These are phyloP conservation scores for Notholithocarpus densiflorus DNA, from an alignment of 306 rosid species.

Conservation along the genomic window DNA sequence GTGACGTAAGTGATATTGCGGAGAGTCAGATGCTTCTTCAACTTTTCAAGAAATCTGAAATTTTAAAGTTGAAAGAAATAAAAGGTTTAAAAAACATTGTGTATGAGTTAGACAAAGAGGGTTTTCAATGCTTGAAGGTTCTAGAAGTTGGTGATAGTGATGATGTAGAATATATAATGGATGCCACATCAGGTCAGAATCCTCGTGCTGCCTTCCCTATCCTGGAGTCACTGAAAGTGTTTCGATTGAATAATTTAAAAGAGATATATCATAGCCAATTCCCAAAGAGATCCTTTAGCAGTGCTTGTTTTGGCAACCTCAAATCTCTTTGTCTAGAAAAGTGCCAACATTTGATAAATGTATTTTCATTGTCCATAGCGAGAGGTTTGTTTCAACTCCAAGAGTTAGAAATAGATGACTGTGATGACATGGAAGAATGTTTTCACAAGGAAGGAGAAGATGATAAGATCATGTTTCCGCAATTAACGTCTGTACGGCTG, in stretches of 20 bases:
- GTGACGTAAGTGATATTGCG: neutral
- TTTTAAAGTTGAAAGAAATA: neutral
- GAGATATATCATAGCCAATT: neutral
- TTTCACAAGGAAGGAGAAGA: neutral
- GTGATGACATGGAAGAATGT: neutral
- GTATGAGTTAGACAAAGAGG: slow-evolving; percentile 6
- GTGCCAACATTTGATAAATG: too few species aligned
- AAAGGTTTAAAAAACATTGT: slow-evolving; percentile 8
- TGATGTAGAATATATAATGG: neutral
- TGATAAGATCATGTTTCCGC: neutral
- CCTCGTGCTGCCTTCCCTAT: neutral
- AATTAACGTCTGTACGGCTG: too few species aligned
- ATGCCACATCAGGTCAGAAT: neutral
- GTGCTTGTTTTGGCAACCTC: neutral
- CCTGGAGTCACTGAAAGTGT: neutral
- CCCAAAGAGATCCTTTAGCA: neutral
- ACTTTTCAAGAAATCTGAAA: slow-evolving; percentile 13
- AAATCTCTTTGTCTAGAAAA: neutral
- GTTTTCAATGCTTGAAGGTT: slow-evolving; percentile 16
- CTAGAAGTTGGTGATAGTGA: neutral
- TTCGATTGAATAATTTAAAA: neutral
- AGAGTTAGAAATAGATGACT: neutral
- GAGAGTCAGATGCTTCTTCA: slow-evolving; percentile 5
- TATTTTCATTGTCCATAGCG: neutral
- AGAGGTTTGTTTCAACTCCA: neutral